A percentile compares a stretch with the other conserved stretches of the same genome.
Evolutionary conservation across 1,284 basidiomycete genomes (phyloP).

Genomic region (Ceratorhiza oryzae-sativae): DNA sequence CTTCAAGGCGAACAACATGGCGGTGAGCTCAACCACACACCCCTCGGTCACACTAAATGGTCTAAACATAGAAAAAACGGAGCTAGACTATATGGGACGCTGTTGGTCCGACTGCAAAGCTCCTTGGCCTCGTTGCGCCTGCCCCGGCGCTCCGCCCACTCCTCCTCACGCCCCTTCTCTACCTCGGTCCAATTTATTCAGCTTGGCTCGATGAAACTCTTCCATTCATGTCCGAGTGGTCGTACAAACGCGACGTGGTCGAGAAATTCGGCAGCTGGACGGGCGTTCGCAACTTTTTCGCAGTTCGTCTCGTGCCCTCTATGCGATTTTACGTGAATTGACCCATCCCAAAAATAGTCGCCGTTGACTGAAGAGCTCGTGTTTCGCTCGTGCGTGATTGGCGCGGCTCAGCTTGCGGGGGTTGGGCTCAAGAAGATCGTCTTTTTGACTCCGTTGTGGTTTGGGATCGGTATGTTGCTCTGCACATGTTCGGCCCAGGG

Average conservation of each 20-base stretch:
- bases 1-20: conserved; percentile 25
- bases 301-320: conserved; percentile 60
- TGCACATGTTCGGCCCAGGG: too few species aligned
- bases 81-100: conserved; percentile 23
- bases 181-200: conserved; percentile 81
- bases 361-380: conserved; percentile 94
- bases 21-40: conserved; percentile 21
- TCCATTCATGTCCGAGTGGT: conserved; percentile 69
- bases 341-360: conserved; percentile 58
- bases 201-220: conserved; percentile 62
- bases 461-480: conserved; percentile 87
- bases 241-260: conserved; percentile 54
- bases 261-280: conserved; percentile 59
- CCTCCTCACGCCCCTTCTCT: conserved; percentile 77
- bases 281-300: conserved; percentile 77
- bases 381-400: conserved; percentile 85
- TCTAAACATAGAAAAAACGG: background rate
- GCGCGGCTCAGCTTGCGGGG: conserved; percentile 74
- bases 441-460: conserved; percentile 83
- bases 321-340: conserved; percentile 21
- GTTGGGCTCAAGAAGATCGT: conserved; percentile 66
- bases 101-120: conserved; percentile 27
- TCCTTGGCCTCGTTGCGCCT: conserved; percentile 51
- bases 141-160: conserved; percentile 46
- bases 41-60: background rate